These are phyloP conservation scores for Mortierella sp. DNA, from an alignment of 371 early-diverging fungal species.

Conservation along the genomic window DNA sequence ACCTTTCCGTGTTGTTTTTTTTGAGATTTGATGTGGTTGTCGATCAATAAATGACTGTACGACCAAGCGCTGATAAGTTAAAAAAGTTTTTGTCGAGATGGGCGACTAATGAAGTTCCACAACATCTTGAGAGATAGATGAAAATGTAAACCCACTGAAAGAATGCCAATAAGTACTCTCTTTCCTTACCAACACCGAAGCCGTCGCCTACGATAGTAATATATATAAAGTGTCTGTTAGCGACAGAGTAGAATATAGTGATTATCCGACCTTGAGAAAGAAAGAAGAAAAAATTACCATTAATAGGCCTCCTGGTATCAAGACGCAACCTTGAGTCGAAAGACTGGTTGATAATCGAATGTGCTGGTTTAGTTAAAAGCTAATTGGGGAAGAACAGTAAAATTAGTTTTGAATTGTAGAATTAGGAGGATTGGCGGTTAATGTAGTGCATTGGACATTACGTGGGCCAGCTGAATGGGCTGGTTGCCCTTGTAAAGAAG, in stretches of 20 bases:
- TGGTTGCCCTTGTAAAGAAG: constrained; percentile 82
- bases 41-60: not conserved
- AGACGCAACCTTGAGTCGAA: constrained; percentile 82
- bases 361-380: constrained; percentile 61
- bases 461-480: constrained; percentile 81
- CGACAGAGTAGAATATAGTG: not conserved
- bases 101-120: not conserved
- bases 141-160: too few species aligned
- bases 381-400: constrained; percentile 4
- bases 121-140: too few species aligned
- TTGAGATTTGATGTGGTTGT: not conserved
- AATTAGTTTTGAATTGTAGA: not conserved
- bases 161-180: not conserved
- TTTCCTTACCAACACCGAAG: constrained; percentile 80
- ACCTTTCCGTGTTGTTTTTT: too few species aligned
- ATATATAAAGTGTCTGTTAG: not conserved
- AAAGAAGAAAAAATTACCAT: constrained; percentile 66
- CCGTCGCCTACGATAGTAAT: constrained; percentile 74
- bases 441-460: constrained; percentile 27
- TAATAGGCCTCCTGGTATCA: constrained; percentile 76
- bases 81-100: not conserved
- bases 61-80: not conserved
- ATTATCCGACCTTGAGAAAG: not conserved
- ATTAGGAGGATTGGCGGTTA: not conserved
- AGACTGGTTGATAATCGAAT: constrained; percentile 89